A percentile compares a stretch with the other conserved stretches of the same genome.
Conservation (phyloP, 1,284 basidiomycete genomes). For the Cerioporus squamosus region DNA sequence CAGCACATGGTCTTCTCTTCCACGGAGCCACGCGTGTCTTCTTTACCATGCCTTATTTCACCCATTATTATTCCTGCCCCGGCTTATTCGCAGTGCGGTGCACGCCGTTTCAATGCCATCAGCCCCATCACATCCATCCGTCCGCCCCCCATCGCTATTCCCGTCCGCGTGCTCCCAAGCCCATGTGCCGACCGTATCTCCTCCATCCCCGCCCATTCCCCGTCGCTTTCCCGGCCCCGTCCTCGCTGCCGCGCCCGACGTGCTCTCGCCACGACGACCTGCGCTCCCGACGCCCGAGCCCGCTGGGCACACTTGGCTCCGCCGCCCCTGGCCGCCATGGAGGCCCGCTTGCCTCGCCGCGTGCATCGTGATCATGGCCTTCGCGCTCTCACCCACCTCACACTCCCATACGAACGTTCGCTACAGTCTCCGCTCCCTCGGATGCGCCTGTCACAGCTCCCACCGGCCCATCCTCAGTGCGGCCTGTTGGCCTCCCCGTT, state of each 20-base stretch:
- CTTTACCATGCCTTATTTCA: slow-evolving; percentile 19
- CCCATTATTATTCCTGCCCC: slow-evolving; percentile 18
- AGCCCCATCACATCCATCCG: slow-evolving; percentile 27
- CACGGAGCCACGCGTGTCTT: slow-evolving; percentile 31
- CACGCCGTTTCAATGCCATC: slow-evolving; percentile 24
- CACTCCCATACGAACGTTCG: slow-evolving; percentile 21
- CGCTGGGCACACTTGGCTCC: slow-evolving; percentile 4
- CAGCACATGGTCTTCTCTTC: slow-evolving; percentile 32
- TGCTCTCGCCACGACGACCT: background rate
- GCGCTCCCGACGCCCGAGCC: background rate
- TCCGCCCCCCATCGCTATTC: slow-evolving; percentile 18
- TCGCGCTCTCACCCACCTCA: slow-evolving; percentile 8
- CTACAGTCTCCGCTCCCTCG: slow-evolving; percentile 22
- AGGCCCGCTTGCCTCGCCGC: too few species aligned
- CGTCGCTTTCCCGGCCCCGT: slow-evolving; percentile 3
- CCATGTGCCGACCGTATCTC: slow-evolving; percentile 24
- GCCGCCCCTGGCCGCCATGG: slow-evolving; percentile 4
- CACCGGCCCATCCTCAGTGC: slow-evolving; percentile 2
- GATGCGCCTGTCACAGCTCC: slow-evolving; percentile 19
- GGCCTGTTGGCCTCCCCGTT: background rate
- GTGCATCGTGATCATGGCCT: too few species aligned
- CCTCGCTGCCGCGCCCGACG: background rate
- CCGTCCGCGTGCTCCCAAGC: slow-evolving; percentile 26
- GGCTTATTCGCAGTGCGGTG: slow-evolving; percentile 22
- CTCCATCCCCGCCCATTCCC: slow-evolving; percentile 5